Conservation (phyloP, 257 asterid genomes). For the Coffea canephora region DNA sequence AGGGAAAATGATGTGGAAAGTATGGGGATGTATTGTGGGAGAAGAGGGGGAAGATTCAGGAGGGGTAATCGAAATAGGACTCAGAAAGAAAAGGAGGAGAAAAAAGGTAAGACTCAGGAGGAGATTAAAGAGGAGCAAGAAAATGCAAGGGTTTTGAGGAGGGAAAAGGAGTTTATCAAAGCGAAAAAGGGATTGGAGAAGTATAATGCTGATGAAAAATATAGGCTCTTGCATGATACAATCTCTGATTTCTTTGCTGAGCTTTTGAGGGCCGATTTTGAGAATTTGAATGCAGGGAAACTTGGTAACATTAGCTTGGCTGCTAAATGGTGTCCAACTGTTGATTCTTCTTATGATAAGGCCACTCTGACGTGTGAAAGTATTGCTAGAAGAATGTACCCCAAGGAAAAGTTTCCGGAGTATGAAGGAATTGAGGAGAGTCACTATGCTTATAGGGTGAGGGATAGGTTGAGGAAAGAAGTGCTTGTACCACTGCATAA, state of each 20-base stretch:
- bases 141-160: slow-evolving; percentile 36
- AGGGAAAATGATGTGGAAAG: not conserved
- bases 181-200: slow-evolving; percentile 33
- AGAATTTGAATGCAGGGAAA: slow-evolving; percentile 32
- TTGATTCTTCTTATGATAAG: slow-evolving; percentile 57
- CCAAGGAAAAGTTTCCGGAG: slow-evolving; percentile 26
- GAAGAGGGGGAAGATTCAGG: slow-evolving; percentile 3
- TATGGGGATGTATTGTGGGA: too few relatives aligned
- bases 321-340: slow-evolving; percentile 57
- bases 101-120: slow-evolving; percentile 13
- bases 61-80: slow-evolving; percentile 2
- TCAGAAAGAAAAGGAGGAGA: slow-evolving; percentile 1
- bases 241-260: slow-evolving; percentile 37
- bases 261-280: slow-evolving; percentile 40
- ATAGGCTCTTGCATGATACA: slow-evolving; percentile 40
- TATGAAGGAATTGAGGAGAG: slow-evolving; percentile 36
- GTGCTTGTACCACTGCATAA: slow-evolving; percentile 54
- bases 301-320: slow-evolving; percentile 41
- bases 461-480: slow-evolving; percentile 51
- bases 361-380: slow-evolving; percentile 48
- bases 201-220: slow-evolving; percentile 35
- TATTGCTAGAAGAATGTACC: slow-evolving; percentile 43
- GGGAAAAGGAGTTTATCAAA: slow-evolving; percentile 26
- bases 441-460: slow-evolving; percentile 41
- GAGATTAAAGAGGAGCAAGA: slow-evolving; percentile 25